Evolutionary conservation across 306 rosid genomes (phyloP).

Genomic region (Cucurbita moschata): DNA sequence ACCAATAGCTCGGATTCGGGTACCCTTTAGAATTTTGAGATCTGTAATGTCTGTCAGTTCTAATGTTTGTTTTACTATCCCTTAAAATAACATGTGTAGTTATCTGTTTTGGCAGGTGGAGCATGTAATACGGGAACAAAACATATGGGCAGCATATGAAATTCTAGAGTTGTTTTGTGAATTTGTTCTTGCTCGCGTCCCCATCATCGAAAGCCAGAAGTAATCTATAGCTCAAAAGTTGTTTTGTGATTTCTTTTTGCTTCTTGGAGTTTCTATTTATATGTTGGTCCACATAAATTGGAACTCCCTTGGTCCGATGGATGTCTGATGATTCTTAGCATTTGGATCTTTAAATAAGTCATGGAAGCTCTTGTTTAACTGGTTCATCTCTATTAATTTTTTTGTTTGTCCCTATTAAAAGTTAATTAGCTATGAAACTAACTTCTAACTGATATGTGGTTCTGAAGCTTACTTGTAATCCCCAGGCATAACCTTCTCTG

Average conservation of each 20-base stretch:
- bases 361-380: background rate
- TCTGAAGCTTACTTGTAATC: background rate
- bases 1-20: slow-evolving; percentile 87
- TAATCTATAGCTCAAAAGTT: slow-evolving; percentile 17
- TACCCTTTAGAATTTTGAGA: slow-evolving; percentile 20
- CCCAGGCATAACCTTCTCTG: background rate
- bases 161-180: slow-evolving; percentile 93
- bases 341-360: background rate
- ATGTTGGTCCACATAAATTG: background rate
- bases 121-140: slow-evolving; percentile 88
- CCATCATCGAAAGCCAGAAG: slow-evolving; percentile 80
- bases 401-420: background rate
- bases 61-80: background rate
- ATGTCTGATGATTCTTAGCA: background rate
- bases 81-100: background rate
- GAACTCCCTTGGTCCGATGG: background rate
- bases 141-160: slow-evolving; percentile 82
- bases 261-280: background rate
- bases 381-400: background rate
- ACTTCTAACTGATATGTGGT: background rate
- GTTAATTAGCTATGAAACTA: no score
- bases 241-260: background rate
- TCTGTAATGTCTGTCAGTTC: background rate
- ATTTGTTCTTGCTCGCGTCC: slow-evolving; percentile 84
- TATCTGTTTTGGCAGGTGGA: slow-evolving; percentile 55